Evolutionary conservation across 108 stramenopile genomes (phyloP), one percentile per base, ranked within the genome.

Genomic region (Schizochytrium sp.): DNA sequence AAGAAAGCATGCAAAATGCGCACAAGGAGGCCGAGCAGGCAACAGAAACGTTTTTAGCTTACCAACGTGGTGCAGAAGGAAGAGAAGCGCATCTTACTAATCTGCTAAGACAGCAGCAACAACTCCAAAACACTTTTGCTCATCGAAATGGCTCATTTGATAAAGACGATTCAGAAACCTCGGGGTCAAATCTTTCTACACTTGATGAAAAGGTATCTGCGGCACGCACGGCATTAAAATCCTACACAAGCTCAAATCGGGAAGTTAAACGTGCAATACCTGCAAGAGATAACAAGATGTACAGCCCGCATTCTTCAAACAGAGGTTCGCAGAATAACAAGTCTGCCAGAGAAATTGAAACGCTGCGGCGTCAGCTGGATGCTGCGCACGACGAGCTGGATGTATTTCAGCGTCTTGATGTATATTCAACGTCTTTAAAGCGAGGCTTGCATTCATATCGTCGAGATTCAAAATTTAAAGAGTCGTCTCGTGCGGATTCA

Each of bases 361-460:
- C 49, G 28, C 40, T 83, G 2, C 76, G 76, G 0, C 28, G 28
- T 0, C 50, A 83, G 76, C 76, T 83, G 38, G 76, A 49, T 38
- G 50, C 50, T 7, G 76, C 76, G n/a, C 47, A 83, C 47, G 47
- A 50, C 53, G 76, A 83, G 28, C 47, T 83, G 8, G 76, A 83
- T 53, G 76, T 83, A n/a, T 83, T 83, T 42, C 19, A 55, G 47
- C 76, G 76, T 50, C 76, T 83, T 38, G 76, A 83, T 42, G 53
- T 83, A n/a, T 83, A 83, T 55, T 55, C 47, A 0, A 40, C 76
- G 38, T 83, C 76, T 10, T 42, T 55, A 0, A 83, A 55, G 3
- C 76, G 76, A 17, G 76, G 50, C 8, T 53, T 83, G 40, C 64
- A 44, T 44, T 69, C 64, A 7, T 69, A 69, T 44, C 64, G 57